phyloP scores from a whole-genome alignment of 495 filamentous ascomycete species.

The Aspergillus steynii region DNA sequence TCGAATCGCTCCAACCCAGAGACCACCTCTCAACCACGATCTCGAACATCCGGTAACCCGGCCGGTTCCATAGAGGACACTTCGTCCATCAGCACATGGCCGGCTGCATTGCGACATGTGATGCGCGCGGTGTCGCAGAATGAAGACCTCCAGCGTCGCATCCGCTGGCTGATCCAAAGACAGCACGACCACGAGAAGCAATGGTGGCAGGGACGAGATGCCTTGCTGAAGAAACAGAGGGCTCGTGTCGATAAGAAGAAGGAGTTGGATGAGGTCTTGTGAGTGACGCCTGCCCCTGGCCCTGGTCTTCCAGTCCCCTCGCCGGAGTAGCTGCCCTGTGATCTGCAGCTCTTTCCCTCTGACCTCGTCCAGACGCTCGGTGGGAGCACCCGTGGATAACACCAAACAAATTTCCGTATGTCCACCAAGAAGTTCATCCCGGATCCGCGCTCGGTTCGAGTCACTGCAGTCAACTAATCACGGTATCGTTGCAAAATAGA shows the following conservation, averaged over 20 bases:
- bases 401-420: constrained; percentile 37
- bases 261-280: constrained; percentile 54
- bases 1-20: not conserved
- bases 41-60: constrained; percentile 5
- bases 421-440: not conserved
- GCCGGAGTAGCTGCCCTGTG: not conserved
- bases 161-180: constrained; percentile 57
- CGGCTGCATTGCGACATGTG: constrained; percentile 59
- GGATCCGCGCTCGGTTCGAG: not conserved
- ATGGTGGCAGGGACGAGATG: constrained; percentile 60
- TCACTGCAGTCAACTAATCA: not conserved
- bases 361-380: constrained; percentile 34
- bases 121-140: constrained; percentile 57
- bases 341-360: constrained; percentile 1
- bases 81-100: constrained; percentile 66
- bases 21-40: not conserved
- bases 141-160: constrained; percentile 41
- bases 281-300: constrained; percentile 14
- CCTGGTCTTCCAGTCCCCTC: not conserved
- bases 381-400: constrained; percentile 38
- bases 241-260: constrained; percentile 50
- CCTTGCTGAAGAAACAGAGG: constrained; percentile 50
- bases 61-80: constrained; percentile 37
- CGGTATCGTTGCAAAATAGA: constrained; percentile 22
- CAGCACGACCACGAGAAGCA: constrained; percentile 65